Evolutionary conservation across 495 filamentous ascomycete species (phyloP), one percentile per base, ranked within the genome.

Genomic region (Annulohypoxylon moriforme): DNA sequence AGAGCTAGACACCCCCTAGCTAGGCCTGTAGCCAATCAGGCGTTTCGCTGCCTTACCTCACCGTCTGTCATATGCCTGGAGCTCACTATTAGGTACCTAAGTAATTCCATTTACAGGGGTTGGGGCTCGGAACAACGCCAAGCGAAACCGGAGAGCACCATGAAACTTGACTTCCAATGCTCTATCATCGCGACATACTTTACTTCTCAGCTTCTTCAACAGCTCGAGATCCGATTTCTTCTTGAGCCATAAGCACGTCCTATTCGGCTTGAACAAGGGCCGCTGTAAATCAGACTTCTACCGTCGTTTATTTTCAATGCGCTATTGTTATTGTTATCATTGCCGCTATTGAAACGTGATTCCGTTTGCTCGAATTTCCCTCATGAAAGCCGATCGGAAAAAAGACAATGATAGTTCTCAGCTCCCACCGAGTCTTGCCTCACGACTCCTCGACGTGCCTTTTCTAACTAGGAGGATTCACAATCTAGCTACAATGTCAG

Each of bases 121-220:
- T 44, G n/a, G 33, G 62, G 66, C 56, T 61, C 40, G 33, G 50
- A 55, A 68, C 36, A 16, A 49, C 57, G 68, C 68, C 68, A 71
- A 71, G 68, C 68, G 68, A 71, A 71, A 71, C 68, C 62, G 57
- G 67, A 69, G 68, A 62, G 22, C 38, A 38, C 40, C 65, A 66
- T 71, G 68, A 71, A 71, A 71, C 68, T 18, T 42, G 14, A 31
- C 14, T 29, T 60, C 62, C 49, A 61, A 62, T 42, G 46, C 29
- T 61, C 46, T 61, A 38, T 40, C 38, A 47, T 57, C 46, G 20
- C 46, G 20, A 57, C 22, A 13, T 25, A 46, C 29, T 4, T 13
- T 11, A 49, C 33, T 60, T 47, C 27, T 60, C 29, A 55, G 10
- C 14, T 60, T 47, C 50, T 60, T 50, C 10, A 11, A 18, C 16